Evolutionary conservation across 192 early-diverging fungal species (phyloP).

Genomic region (Thamnidium elegans): DNA sequence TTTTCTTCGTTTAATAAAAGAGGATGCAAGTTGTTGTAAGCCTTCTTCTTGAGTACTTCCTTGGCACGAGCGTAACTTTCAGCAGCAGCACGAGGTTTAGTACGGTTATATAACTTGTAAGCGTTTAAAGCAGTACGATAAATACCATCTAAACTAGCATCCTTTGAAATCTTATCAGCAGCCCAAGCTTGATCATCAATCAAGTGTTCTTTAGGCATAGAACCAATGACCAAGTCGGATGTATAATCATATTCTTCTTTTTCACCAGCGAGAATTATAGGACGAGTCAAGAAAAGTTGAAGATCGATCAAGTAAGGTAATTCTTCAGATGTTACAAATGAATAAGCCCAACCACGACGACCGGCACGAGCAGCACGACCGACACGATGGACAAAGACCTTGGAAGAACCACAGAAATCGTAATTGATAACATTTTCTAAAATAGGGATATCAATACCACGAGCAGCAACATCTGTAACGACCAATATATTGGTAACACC

Average conservation of each 20-base stretch:
- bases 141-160: conserved; percentile 64
- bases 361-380: conserved; percentile 97
- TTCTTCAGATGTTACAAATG: conserved; percentile 84
- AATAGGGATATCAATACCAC: conserved; percentile 98
- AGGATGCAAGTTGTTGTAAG: conserved; percentile 72
- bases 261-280: conserved; percentile 43
- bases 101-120: conserved; percentile 82
- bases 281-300: conserved; percentile 85
- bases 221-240: conserved; percentile 75
- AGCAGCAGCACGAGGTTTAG: conserved; percentile 73
- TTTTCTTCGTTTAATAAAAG: conserved; percentile 47
- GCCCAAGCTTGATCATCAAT: conserved; percentile 78
- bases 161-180: conserved; percentile 51
- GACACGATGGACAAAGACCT: conserved; percentile 96
- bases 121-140: conserved; percentile 73
- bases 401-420: conserved; percentile 88
- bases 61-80: conserved; percentile 90
- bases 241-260: conserved; percentile 62
- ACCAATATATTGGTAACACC: conserved; percentile 79
- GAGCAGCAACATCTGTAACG: conserved; percentile 97
- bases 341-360: conserved; percentile 87
- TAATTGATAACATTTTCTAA: conserved; percentile 98
- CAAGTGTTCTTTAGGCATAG: conserved; percentile 65
- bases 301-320: conserved; percentile 91
- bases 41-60: conserved; percentile 60